Evolutionary conservation across 495 filamentous ascomycete genomes (phyloP).

Genomic region (Beverwykella pulmonaria): DNA sequence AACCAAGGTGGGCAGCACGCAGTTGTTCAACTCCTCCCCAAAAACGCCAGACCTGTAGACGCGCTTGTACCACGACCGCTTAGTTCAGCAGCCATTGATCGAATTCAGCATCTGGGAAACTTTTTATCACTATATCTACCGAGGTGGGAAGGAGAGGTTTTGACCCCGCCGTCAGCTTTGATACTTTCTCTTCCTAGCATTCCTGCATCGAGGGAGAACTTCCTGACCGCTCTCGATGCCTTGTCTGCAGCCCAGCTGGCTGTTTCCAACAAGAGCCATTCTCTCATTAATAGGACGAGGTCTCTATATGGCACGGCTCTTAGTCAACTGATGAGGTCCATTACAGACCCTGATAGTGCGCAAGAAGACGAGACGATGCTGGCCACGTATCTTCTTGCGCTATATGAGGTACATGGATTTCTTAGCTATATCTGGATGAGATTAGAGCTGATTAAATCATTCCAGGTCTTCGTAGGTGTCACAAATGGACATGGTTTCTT

Average conservation of each 20-base stretch:
- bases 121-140: slow-evolving; percentile 29
- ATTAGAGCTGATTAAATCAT: not conserved
- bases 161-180: slow-evolving; percentile 32
- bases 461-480: slow-evolving; percentile 32
- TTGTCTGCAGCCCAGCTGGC: slow-evolving; percentile 30
- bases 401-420: slow-evolving; percentile 22
- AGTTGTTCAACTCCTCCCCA: not conserved
- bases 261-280: slow-evolving; percentile 17
- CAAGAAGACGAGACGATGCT: slow-evolving; percentile 32
- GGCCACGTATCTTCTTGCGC: slow-evolving; percentile 29
- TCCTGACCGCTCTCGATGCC: slow-evolving; percentile 24
- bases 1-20: slow-evolving; percentile 1
- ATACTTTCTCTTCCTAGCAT: slow-evolving; percentile 21
- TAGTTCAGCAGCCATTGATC: slow-evolving; percentile 27
- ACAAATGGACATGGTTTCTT: slow-evolving; percentile 32
- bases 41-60: not conserved
- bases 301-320: slow-evolving; percentile 30
- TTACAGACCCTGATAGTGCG: not conserved
- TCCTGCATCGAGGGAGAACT: slow-evolving; percentile 8
- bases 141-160: slow-evolving; percentile 3
- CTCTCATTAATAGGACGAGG: slow-evolving; percentile 25
- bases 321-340: slow-evolving; percentile 12
- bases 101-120: slow-evolving; percentile 21
- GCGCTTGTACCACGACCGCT: slow-evolving; percentile 16
- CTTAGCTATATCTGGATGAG: not conserved